Evolutionary conservation across 169 alveolate species (phyloP).

Genomic region (Plasmodium gallinaceum): DNA sequence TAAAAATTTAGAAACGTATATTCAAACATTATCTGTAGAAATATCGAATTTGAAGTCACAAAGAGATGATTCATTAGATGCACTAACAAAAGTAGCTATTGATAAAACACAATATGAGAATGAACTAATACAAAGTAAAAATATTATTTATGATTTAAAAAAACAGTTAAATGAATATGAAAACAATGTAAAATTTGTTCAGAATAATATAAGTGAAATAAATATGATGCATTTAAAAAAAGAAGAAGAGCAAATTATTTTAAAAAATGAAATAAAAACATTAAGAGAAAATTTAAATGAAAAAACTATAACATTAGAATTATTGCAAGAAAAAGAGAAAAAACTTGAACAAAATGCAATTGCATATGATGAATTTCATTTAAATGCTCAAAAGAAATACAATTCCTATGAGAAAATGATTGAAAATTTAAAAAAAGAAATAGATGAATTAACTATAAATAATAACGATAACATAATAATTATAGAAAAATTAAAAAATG

Average conservation of each 20-base stretch:
- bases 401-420: conserved; percentile 63
- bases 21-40: conserved; percentile 63
- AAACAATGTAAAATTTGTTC: conserved; percentile 38
- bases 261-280: conserved; percentile 73
- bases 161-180: conserved; percentile 37
- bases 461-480: conserved; percentile 63
- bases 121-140: conserved; percentile 64
- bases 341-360: conserved; percentile 31
- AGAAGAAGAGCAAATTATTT: conserved; percentile 38
- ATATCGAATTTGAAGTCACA: conserved; percentile 51
- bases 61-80: conserved; percentile 73
- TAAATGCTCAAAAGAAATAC: conserved; percentile 68
- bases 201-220: conserved; percentile 66
- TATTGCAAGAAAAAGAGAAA: conserved; percentile 59
- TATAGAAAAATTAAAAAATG: conserved; percentile 61
- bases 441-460: conserved; percentile 61
- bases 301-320: conserved; percentile 50
- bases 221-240: conserved; percentile 47
- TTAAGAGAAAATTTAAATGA: conserved; percentile 74
- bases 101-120: conserved; percentile 76
- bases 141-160: conserved; percentile 54
- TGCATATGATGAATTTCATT: conserved; percentile 52
- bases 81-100: conserved; percentile 71
- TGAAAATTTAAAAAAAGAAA: conserved; percentile 42
- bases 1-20: conserved; percentile 57